Conservation (phyloP, 2,329 filamentous ascomycete species). For the Colletotrichum orchidophilum region DNA sequence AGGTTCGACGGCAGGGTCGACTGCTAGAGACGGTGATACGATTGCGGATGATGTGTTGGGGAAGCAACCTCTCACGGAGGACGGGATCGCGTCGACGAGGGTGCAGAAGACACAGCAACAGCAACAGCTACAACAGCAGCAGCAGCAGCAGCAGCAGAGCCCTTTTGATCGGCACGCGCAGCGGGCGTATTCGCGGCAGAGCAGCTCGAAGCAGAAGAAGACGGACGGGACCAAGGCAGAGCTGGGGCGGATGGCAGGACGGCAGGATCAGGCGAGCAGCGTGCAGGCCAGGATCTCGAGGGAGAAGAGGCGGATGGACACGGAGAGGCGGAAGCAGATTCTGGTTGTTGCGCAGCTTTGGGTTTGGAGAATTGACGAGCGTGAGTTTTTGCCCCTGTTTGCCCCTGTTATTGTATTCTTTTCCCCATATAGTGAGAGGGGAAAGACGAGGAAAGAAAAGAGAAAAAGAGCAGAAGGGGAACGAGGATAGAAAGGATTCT, state of each 20-base stretch:
- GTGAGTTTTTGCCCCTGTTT: not conserved
- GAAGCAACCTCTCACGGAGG: not conserved
- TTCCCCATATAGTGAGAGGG: too few species aligned
- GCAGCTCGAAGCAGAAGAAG: constrained; percentile 36
- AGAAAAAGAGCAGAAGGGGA: too few species aligned
- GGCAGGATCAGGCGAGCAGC: constrained; percentile 34
- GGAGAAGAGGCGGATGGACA: constrained; percentile 34
- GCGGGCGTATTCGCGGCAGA: constrained; percentile 21
- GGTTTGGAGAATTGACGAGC: constrained; percentile 35
- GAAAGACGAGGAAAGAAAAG: too few species aligned
- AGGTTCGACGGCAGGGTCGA: not conserved
- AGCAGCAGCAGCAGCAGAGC: not conserved
- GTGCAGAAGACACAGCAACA: not conserved
- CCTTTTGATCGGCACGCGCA: constrained; percentile 25
- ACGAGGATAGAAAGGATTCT: not conserved
- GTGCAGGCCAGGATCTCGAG: constrained; percentile 30
- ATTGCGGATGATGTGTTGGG: not conserved
- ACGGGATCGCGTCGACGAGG: not conserved
- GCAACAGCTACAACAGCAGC: not conserved
- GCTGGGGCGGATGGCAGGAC: constrained; percentile 31
- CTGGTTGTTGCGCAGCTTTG: constrained; percentile 39
- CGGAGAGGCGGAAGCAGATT: constrained; percentile 42
- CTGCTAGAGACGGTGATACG: too few species aligned
- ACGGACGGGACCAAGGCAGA: constrained; percentile 36
- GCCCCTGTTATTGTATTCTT: too few species aligned